phyloP scores from a whole-genome alignment of 768 basidiomycete species.

The Tricholoma furcatifolium region DNA sequence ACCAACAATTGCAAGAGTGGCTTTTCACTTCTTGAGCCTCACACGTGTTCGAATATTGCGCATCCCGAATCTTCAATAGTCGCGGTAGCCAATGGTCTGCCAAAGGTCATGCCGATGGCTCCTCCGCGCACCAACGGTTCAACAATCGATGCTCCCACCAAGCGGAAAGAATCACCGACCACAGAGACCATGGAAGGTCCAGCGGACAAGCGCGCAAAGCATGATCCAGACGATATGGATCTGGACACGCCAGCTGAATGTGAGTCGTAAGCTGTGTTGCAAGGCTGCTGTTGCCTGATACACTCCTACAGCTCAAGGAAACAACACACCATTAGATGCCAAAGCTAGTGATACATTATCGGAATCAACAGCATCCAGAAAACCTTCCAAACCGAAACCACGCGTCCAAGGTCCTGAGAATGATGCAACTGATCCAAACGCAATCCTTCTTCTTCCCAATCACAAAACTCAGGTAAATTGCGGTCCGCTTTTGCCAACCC shows the following conservation, averaged over 20 bases:
- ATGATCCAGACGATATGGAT: conserved; percentile 47
- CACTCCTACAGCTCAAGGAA: conserved; percentile 4
- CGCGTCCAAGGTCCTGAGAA: conserved; percentile 43
- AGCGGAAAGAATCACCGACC: conserved; percentile 55
- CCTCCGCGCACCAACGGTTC: conserved; percentile 20
- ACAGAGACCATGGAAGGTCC: conserved; percentile 40
- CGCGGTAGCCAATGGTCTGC: conserved; percentile 11
- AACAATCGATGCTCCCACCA: conserved; percentile 26
- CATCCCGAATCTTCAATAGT: conserved; percentile 23
- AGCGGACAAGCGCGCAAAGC: conserved; percentile 63
- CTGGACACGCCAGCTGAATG: conserved; percentile 37
- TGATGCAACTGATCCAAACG: conserved; percentile 36
- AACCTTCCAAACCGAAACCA: conserved; percentile 31
- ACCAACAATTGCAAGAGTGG: conserved; percentile 63
- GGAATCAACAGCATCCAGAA: conserved; percentile 16
- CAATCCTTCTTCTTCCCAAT: conserved; percentile 49
- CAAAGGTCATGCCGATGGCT: conserved; percentile 9
- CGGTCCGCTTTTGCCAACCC: neutral
- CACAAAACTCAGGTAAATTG: conserved; percentile 59
- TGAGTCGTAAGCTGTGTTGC: conserved; percentile 15
- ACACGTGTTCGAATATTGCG: conserved; percentile 60
- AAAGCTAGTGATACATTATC: conserved; percentile 10
- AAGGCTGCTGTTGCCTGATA: neutral
- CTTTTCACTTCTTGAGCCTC: conserved; percentile 75
- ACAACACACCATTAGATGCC: conserved; percentile 12